phyloP scores from a whole-genome alignment of 768 basidiomycete species.

The Phlegmacium glaucopus region DNA sequence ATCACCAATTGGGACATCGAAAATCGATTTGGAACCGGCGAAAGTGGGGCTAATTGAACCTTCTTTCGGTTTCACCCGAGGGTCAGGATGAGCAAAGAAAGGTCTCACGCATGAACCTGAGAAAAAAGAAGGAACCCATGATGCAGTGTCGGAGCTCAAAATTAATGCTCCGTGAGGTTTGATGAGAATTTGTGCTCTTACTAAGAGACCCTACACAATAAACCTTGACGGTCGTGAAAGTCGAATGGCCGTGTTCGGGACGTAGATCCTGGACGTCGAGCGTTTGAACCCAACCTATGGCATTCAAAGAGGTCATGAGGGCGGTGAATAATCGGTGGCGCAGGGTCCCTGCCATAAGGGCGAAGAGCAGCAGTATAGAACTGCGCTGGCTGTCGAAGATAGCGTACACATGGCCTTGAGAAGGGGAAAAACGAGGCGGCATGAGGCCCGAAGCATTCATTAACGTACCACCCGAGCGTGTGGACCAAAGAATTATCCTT shows the following conservation, averaged over 20 bases:
- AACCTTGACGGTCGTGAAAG: neutral
- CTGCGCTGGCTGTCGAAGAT: neutral
- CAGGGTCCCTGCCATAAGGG: neutral
- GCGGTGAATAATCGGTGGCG: neutral
- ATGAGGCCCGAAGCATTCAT: neutral
- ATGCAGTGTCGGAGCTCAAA: neutral
- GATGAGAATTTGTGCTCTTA: neutral
- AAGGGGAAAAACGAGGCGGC: neutral
- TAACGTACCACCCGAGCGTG: neutral
- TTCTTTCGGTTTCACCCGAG: constrained; percentile 7
- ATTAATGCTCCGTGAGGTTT: neutral
- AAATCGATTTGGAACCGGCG: constrained; percentile 18
- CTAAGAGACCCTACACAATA: neutral
- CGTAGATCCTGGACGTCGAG: neutral
- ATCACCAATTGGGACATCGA: constrained; percentile 13
- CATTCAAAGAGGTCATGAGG: neutral
- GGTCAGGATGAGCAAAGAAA: constrained; percentile 13
- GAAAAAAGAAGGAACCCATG: constrained; percentile 9
- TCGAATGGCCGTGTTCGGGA: neutral
- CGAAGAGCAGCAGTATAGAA: neutral
- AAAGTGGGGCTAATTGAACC: constrained; percentile 10
- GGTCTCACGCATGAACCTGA: constrained; percentile 11
- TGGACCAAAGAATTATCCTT: neutral
- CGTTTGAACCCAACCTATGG: neutral
- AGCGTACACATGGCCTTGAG: constrained; percentile 2